A percentile compares a stretch with the other conserved stretches of the same genome.
These are phyloP conservation scores for Trichoderma hamatum DNA, from an alignment of 2,329 filamentous ascomycete genomes.

Conservation along the genomic window DNA sequence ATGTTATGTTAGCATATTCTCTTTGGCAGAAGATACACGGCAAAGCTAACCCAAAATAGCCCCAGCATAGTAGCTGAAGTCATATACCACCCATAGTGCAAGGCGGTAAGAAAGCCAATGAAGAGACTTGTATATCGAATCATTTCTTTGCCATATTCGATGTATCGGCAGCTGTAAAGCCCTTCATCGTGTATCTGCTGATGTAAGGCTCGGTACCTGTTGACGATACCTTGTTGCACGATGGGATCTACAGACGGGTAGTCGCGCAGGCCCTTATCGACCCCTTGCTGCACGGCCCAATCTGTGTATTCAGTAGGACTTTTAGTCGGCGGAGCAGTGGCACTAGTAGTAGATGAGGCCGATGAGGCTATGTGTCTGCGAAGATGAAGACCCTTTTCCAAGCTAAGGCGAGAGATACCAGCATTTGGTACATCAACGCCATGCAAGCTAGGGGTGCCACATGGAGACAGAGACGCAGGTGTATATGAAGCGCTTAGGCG, in stretches of 20 bases:
- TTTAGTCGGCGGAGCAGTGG: slow-evolving; percentile 47
- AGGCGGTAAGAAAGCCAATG: slow-evolving; percentile 60
- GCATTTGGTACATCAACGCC: background rate
- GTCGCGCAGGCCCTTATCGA: slow-evolving; percentile 70
- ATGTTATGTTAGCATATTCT: background rate
- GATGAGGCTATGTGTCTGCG: slow-evolving; percentile 16
- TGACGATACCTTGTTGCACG: slow-evolving; percentile 75
- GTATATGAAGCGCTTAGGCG: slow-evolving; percentile 10
- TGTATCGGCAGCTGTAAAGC: slow-evolving; percentile 83
- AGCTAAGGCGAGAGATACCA: slow-evolving; percentile 2
- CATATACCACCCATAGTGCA: slow-evolving; percentile 67
- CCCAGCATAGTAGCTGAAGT: slow-evolving; percentile 72
- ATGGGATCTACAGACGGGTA: slow-evolving; percentile 77
- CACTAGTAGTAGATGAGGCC: slow-evolving; percentile 33
- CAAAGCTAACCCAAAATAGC: slow-evolving; percentile 38
- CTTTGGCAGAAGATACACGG: background rate
- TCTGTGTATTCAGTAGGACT: slow-evolving; percentile 65
- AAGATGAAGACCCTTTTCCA: background rate
- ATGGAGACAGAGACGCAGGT: slow-evolving; percentile 8
- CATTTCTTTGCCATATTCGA: slow-evolving; percentile 74
- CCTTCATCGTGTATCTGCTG: slow-evolving; percentile 72
- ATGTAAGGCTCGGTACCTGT: slow-evolving; percentile 80
- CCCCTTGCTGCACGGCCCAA: slow-evolving; percentile 21
- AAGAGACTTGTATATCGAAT: slow-evolving; percentile 71
- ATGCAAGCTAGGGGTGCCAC: slow-evolving; percentile 16